Conservation (phyloP, 345 rosid genomes). For the Brassica napus region DNA sequence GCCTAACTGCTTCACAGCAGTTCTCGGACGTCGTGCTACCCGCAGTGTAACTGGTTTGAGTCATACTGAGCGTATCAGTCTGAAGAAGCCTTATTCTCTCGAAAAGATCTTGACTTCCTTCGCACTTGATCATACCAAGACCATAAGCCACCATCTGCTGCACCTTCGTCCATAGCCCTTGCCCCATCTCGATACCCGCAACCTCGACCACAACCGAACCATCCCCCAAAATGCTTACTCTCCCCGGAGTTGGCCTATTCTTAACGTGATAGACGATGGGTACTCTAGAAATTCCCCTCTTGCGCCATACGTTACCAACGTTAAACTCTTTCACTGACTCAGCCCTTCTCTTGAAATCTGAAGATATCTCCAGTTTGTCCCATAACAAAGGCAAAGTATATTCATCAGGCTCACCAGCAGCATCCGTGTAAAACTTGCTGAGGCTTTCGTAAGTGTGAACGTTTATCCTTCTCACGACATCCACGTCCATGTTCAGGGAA, state of each 20-base stretch:
- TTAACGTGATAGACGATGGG: conserved; percentile 56
- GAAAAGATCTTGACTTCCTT: conserved; percentile 49
- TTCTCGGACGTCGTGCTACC: conserved; percentile 93
- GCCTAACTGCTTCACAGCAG: conserved; percentile 75
- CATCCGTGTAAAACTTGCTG: conserved; percentile 46
- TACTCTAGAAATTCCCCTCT: conserved; percentile 77
- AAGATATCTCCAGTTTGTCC: conserved; percentile 60
- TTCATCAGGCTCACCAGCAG: conserved; percentile 57
- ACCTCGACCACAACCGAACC: conserved; percentile 92
- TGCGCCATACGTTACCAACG: conserved; percentile 52
- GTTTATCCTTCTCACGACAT: conserved; percentile 63
- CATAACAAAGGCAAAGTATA: conserved; percentile 72
- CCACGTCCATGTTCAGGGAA: conserved; percentile 66
- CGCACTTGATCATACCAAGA: conserved; percentile 57
- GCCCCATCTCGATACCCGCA: conserved; percentile 90
- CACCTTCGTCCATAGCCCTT: conserved; percentile 95
- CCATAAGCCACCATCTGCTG: conserved; percentile 90
- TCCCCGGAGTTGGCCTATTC: conserved; percentile 66
- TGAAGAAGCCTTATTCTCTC: conserved; percentile 73
- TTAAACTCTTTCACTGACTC: conserved; percentile 64
- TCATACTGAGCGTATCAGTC: conserved; percentile 65
- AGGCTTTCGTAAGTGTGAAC: conserved; percentile 66
- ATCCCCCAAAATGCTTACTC: conserved; percentile 79
- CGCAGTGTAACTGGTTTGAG: conserved; percentile 74
- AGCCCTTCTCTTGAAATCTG: conserved; percentile 50